Evolutionary conservation across 2,329 filamentous ascomycete species (phyloP), one percentile per base, ranked within the genome.

Genomic region (Pyricularia sp.): DNA sequence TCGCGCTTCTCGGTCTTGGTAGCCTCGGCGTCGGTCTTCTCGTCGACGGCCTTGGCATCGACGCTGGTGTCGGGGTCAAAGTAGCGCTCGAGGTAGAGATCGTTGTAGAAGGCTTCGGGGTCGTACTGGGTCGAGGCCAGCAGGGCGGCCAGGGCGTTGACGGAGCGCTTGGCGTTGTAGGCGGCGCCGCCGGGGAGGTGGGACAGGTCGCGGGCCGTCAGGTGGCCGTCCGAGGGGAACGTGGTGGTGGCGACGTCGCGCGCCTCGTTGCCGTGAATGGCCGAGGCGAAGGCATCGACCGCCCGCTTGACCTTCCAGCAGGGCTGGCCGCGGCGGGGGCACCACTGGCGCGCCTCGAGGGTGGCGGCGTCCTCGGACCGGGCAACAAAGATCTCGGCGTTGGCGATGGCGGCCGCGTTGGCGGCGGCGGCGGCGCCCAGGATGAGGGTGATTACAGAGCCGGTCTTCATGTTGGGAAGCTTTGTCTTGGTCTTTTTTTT

Each of bases 271-370:
- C 55, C 3, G 25, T 33, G 55, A 7, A 68, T 31, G 58, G 69
- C 71, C 5, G 67, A 67, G 66, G 69, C 66, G 23, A 72, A 69
- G 33, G 70, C 71, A 12, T 69, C 69, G 58, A 71, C 70, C 0
- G 69, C 61, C 26, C 72, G 72, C 70, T 72, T 72, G 65, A 71
- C 71, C 69, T 71, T 71, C 70, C 70, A 72, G 71, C 71, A 72
- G 33, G 69, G 61, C 71, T 72, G 64, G 67, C 72, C 72, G 14
- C 25, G 17, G 17, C 17, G n/a, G n/a, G 30, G 12, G 66, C 72
- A 72, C 67, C 67, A 70, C 63, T 59, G 63, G 42, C 67, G 31
- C 26, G 70, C 69, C 26, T 68, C 42, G n/a, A 31, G 36, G 20
- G 63, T 23, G 4, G 68, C 42, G 42, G 71, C 64, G 1, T 71